These are phyloP conservation scores for Lachancea waltii DNA, from an alignment of 805 yeast species.

Conservation along the genomic window DNA sequence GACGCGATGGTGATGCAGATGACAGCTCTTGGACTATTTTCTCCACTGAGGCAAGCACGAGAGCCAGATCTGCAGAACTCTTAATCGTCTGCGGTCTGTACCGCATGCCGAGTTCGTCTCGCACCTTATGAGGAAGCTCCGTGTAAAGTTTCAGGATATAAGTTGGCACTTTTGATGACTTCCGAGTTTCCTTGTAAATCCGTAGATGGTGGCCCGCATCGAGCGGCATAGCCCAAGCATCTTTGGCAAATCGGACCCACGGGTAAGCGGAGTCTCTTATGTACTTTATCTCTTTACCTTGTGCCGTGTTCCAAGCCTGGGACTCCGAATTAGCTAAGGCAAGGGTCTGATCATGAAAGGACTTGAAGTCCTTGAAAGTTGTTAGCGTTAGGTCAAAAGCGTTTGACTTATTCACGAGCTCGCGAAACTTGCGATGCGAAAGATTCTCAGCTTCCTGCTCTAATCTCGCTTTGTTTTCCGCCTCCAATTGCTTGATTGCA, in stretches of 20 bases:
- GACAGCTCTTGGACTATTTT: constrained; percentile 18
- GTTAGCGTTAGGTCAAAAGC: constrained; percentile 32
- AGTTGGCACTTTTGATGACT: constrained; percentile 5
- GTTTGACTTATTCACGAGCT: constrained; percentile 13
- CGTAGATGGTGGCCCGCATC: constrained; percentile 17
- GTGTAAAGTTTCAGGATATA: constrained; percentile 17
- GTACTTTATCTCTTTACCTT: constrained; percentile 15
- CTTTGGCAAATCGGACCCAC: constrained; percentile 31
- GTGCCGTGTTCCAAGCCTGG: not conserved
- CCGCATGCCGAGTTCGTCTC: constrained; percentile 11
- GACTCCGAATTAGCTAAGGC: constrained; percentile 1
- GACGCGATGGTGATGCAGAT: not conserved
- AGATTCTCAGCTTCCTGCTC: constrained; percentile 9
- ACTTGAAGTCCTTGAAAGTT: constrained; percentile 36
- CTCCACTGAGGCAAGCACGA: constrained; percentile 20
- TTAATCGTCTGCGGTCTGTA: constrained; percentile 14
- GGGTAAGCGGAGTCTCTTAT: constrained; percentile 28
- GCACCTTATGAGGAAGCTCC: constrained; percentile 18
- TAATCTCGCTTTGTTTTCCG: constrained; percentile 12
- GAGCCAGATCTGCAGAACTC: constrained; percentile 10
- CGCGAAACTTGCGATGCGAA: constrained; percentile 12
- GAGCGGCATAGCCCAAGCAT: constrained; percentile 31
- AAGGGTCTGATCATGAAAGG: constrained; percentile 20
- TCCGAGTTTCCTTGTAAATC: constrained; percentile 19
- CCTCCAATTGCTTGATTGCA: constrained; percentile 15